A percentile compares a stretch with the other conserved stretches of the same genome.
Conservation (phyloP, 2,329 filamentous ascomycete species). For the Exophiala sp. region DNA sequence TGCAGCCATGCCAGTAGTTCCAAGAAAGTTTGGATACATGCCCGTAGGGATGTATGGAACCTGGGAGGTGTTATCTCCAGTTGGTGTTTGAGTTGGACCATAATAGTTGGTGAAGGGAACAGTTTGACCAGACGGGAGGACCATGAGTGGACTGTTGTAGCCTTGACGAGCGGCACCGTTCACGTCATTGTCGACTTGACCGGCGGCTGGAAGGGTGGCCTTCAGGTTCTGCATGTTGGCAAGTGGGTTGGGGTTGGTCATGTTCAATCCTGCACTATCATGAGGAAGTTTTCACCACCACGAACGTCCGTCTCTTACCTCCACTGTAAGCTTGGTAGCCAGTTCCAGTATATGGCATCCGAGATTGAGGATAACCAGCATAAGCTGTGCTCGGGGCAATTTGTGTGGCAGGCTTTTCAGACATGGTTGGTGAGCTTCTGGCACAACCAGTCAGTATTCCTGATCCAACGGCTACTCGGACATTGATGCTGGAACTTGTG, state of each 20-base stretch:
- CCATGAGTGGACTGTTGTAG: constrained; percentile 27
- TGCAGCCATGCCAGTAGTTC: constrained; percentile 33
- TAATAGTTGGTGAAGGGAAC: constrained; percentile 26
- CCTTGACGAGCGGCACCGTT: constrained; percentile 18
- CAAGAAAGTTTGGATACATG: constrained; percentile 36
- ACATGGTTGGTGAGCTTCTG: constrained; percentile 14
- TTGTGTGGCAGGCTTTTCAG: constrained; percentile 22
- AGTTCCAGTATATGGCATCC: constrained; percentile 18
- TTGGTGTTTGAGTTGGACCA: constrained; percentile 18
- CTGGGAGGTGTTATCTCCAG: constrained; percentile 18
- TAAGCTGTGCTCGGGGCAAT: constrained; percentile 15
- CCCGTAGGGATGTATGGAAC: constrained; percentile 36
- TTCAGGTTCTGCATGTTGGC: constrained; percentile 28
- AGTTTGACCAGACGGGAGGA: constrained; percentile 28
- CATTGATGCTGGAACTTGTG: background rate
- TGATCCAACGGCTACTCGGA: background rate
- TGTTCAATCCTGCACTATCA: constrained; percentile 13
- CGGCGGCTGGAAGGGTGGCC: constrained; percentile 22
- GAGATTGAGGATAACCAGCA: constrained; percentile 20
- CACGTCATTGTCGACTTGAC: constrained; percentile 13
- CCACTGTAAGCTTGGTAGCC: constrained; percentile 20
- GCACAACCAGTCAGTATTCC: constrained; percentile 1
- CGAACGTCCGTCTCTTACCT: constrained; percentile 17
- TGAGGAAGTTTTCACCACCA: background rate
- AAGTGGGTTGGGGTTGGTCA: constrained; percentile 20